These are phyloP conservation scores for Talaromyces trachyspermus DNA, from an alignment of 495 filamentous ascomycete genomes.

Conservation along the genomic window DNA sequence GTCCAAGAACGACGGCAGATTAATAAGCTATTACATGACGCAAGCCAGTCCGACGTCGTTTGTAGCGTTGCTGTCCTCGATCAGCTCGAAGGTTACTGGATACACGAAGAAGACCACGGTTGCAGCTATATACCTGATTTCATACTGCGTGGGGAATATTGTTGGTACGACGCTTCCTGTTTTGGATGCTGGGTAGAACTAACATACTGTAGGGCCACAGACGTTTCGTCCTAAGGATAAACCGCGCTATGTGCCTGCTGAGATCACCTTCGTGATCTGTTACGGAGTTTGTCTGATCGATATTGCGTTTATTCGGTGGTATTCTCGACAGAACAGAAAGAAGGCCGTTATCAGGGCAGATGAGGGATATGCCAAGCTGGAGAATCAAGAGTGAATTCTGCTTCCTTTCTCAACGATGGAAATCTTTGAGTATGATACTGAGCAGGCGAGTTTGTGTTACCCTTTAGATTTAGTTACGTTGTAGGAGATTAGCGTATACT, in stretches of 20 bases:
- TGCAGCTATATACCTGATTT: constrained; percentile 61
- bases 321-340: constrained; percentile 49
- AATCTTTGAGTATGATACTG: background rate
- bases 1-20: constrained; percentile 49
- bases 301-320: constrained; percentile 58
- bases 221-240: constrained; percentile 50
- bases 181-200: constrained; percentile 28
- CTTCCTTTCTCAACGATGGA: constrained; percentile 1
- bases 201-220: constrained; percentile 37
- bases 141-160: constrained; percentile 56
- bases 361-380: constrained; percentile 55
- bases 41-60: constrained; percentile 49
- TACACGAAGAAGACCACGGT: constrained; percentile 74
- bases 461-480: no score
- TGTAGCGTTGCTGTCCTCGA: constrained; percentile 41
- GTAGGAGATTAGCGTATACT: no score
- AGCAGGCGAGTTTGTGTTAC: constrained; percentile 34
- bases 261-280: constrained; percentile 60
- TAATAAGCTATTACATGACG: constrained; percentile 60
- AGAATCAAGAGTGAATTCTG: constrained; percentile 55
- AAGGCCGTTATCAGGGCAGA: constrained; percentile 45
- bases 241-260: constrained; percentile 58
- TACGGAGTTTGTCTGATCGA: constrained; percentile 47
- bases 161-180: constrained; percentile 33
- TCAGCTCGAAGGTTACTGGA: constrained; percentile 59